Base-by-base conservation (phyloP, 208 protist species). In the Crithidia thermophila region DNA sequence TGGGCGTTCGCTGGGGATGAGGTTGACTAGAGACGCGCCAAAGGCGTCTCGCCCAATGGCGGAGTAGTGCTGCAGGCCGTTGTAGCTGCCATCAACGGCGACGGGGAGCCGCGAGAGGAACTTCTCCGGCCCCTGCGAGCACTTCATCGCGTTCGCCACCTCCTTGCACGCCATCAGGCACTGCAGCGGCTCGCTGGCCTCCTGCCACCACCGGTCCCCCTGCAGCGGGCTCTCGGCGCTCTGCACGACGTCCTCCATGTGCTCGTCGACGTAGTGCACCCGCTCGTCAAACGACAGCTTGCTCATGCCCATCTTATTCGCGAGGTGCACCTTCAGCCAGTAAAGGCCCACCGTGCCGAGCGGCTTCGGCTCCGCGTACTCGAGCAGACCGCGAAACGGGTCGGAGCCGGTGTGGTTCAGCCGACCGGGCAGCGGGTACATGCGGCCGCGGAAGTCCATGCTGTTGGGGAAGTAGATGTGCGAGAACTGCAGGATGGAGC, bases 41-140 rank as follows among this genome's bases (percentile, higher is more conserved):
- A 93, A 77, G 8, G 90, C 83, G 67, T 99, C 98, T n/a, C 98
- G 94, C 11, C 97, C 98, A 60, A 99, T 94, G 9, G 98, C 98
- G 30, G 98, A 98, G 90, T 99, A 99, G 86, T 99, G 98, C 84
- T 99, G 98, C 55, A 99, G 79, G 31, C 98, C 98, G 74, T 99
- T 99, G 71, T 98, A 99, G 36, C 91, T 95, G 20, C 97, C 97
- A 79, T 99, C 98, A 49, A 97, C 96, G 31, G 99, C 98, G 58
- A 99, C 92, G 9, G 98, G 98, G 16, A 99, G 74, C n/a, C 84
- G 77, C 0, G 92, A 98, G 10, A 90, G 68, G 65, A 91, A 99
- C 23, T 87, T 77, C n/a, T 82, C 72, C 7, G 93, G 80, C n/a
- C 96, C 83, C 23, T 89, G 87, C 21, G 87, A 95, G 67, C 79